phyloP scores from a whole-genome alignment of 2,329 filamentous ascomycete genomes.

The Lasiodiplodia sp. region DNA sequence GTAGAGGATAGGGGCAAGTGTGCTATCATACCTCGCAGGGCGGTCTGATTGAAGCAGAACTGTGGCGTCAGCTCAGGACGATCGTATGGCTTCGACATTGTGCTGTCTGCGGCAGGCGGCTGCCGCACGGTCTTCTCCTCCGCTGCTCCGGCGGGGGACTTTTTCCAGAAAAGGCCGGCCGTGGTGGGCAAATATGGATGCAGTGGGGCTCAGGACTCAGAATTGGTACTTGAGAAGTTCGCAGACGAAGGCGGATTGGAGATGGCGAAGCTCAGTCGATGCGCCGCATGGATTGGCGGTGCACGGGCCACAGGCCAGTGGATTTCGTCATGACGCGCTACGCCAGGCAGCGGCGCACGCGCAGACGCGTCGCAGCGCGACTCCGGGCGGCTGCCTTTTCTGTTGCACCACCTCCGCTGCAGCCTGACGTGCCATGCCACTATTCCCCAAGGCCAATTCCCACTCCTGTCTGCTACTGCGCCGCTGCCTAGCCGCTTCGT shows the following conservation, averaged over 20 bases:
- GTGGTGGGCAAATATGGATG: conserved; percentile 18
- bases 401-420: conserved; percentile 31
- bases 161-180: conserved; percentile 33
- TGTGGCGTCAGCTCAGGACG: conserved; percentile 54
- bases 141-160: conserved; percentile 15
- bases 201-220: not conserved
- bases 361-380: conserved; percentile 35
- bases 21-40: conserved; percentile 52
- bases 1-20: not conserved
- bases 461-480: not conserved
- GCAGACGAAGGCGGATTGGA: not conserved
- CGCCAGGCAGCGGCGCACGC: conserved; percentile 37
- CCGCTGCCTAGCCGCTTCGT: conserved; percentile 16
- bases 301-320: not conserved
- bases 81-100: conserved; percentile 52
- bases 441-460: conserved; percentile 2
- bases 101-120: conserved; percentile 20
- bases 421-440: conserved; percentile 12
- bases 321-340: conserved; percentile 28
- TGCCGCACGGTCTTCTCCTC: conserved; percentile 17
- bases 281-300: conserved; percentile 11
- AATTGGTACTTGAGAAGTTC: not conserved
- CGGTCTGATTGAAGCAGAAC: conserved; percentile 61
- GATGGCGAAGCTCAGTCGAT: conserved; percentile 16
- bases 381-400: conserved; percentile 37